phyloP scores from a whole-genome alignment of 352 stramenopile species.

The Phytophthora kernoviae region DNA sequence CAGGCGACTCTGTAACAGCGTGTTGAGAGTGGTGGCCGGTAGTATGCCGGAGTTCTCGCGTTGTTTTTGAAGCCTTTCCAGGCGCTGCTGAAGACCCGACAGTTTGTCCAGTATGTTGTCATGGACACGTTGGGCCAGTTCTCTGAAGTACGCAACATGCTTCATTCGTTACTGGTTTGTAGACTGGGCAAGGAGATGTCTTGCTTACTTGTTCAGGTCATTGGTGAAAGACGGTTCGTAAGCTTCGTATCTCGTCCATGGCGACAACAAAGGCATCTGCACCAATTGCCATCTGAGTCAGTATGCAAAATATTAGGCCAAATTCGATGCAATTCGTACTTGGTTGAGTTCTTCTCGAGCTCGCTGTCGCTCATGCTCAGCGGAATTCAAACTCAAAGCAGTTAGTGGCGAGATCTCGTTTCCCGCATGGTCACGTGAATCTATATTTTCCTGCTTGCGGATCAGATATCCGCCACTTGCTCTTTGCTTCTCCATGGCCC shows the following conservation, averaged over 20 bases:
- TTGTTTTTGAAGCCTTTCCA: constrained; percentile 48
- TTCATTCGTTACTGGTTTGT: neutral
- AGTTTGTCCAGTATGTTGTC: constrained; percentile 52
- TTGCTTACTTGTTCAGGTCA: constrained; percentile 49
- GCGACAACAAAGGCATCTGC: constrained; percentile 47
- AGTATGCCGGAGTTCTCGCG: constrained; percentile 54
- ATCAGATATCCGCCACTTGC: constrained; percentile 10
- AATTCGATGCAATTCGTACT: constrained; percentile 2
- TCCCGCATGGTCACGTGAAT: neutral
- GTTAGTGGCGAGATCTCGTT: constrained; percentile 3
- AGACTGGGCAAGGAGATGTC: neutral
- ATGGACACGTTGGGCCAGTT: constrained; percentile 46
- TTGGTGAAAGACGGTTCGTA: constrained; percentile 51
- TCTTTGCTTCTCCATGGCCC: constrained; percentile 13
- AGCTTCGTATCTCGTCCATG: constrained; percentile 50
- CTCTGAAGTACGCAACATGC: constrained; percentile 25
- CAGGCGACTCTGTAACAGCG: constrained; percentile 60
- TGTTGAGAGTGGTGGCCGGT: constrained; percentile 38
- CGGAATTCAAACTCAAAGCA: constrained; percentile 1
- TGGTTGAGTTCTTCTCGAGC: constrained; percentile 31
- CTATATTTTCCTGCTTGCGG: constrained; percentile 9
- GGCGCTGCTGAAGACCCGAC: constrained; percentile 35
- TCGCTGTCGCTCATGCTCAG: constrained; percentile 17
- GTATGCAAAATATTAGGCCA: neutral
- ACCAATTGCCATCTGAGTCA: neutral